These are phyloP conservation scores for Pilatotrama ljubarskyi DNA, from an alignment of 768 basidiomycete genomes.

Conservation along the genomic window DNA sequence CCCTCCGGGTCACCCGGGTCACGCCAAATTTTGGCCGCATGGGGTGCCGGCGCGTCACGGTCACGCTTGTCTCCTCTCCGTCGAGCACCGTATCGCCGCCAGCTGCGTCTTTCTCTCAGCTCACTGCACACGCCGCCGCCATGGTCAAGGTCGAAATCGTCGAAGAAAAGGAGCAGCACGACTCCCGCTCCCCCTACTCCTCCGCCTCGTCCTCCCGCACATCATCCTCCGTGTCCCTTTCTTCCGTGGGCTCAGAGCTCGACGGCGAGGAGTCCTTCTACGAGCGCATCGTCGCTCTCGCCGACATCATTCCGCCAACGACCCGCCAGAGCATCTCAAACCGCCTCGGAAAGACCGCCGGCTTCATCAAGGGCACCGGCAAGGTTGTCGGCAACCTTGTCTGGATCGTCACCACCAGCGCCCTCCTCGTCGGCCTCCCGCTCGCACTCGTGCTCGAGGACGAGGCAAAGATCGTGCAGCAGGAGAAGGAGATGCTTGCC, in stretches of 20 bases:
- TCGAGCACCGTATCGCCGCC: background rate
- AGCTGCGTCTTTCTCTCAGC: slow-evolving; percentile 1
- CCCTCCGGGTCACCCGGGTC: slow-evolving; percentile 1
- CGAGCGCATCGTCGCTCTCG: slow-evolving; percentile 88
- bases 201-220: slow-evolving; percentile 75
- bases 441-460: slow-evolving; percentile 93
- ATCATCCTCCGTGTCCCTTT: slow-evolving; percentile 70
- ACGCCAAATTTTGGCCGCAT: slow-evolving; percentile 4
- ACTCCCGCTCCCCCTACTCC: slow-evolving; percentile 63
- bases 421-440: slow-evolving; percentile 90
- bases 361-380: slow-evolving; percentile 63
- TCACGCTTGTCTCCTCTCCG: background rate
- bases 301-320: slow-evolving; percentile 92
- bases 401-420: slow-evolving; percentile 94
- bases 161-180: slow-evolving; percentile 70
- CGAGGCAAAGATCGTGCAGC: slow-evolving; percentile 90
- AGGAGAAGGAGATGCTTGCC: slow-evolving; percentile 92
- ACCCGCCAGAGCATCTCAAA: slow-evolving; percentile 77
- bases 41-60: background rate
- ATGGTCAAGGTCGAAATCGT: slow-evolving; percentile 97
- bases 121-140: slow-evolving; percentile 25
- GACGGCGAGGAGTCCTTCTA: slow-evolving; percentile 78
- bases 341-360: slow-evolving; percentile 57
- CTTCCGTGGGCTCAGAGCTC: slow-evolving; percentile 72
- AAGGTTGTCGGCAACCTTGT: slow-evolving; percentile 84